phyloP scores from a whole-genome alignment of 345 rosid genomes.

The Laguncularia racemosa region DNA sequence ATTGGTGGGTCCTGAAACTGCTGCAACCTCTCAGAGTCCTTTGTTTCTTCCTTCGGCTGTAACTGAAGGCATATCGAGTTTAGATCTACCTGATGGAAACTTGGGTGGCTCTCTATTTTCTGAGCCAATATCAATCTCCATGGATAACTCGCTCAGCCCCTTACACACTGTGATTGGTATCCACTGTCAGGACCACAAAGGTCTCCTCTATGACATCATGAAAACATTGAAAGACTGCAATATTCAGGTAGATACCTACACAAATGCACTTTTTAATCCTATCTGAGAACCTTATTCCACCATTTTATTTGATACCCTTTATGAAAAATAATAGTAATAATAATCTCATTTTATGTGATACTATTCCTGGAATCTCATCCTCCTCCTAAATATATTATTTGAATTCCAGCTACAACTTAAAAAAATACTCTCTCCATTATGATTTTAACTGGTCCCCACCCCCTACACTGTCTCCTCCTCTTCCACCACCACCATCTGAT shows the following conservation, averaged over 20 bases:
- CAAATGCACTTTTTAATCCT: background rate
- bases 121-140: slow-evolving; percentile 24
- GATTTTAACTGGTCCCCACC: too few species aligned
- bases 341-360: too few species aligned
- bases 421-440: too few species aligned
- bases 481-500: too few species aligned
- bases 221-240: slow-evolving; percentile 61
- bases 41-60: slow-evolving; percentile 51
- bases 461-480: too few species aligned
- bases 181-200: slow-evolving; percentile 62
- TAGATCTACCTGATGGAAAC: slow-evolving; percentile 30
- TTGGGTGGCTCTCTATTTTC: slow-evolving; percentile 31
- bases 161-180: slow-evolving; percentile 55
- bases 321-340: too few species aligned
- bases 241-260: slow-evolving; percentile 35
- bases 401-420: too few species aligned
- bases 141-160: slow-evolving; percentile 55
- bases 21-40: slow-evolving; percentile 53
- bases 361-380: too few species aligned
- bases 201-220: slow-evolving; percentile 60
- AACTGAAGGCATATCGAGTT: slow-evolving; percentile 37
- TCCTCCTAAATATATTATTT: too few species aligned
- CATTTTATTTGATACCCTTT: background rate
- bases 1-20: slow-evolving; percentile 35
- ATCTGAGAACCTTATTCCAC: background rate